Conservation (phyloP, 208 protist genomes). For the Acanthamoeba pearcei region DNA sequence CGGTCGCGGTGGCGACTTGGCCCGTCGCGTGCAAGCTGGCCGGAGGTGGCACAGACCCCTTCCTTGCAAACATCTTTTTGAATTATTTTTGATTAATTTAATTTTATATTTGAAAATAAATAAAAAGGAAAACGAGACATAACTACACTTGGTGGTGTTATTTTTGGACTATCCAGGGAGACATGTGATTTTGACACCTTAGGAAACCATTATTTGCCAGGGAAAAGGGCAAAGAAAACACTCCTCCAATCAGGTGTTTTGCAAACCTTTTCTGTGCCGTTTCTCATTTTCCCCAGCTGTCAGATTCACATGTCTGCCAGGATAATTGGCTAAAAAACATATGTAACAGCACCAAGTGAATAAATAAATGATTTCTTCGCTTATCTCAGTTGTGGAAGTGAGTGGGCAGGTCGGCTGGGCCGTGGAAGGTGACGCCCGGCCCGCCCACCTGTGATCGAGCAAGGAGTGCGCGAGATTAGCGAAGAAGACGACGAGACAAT, state of each 20-base stretch:
- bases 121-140: not conserved
- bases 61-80: not conserved
- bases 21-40: not conserved
- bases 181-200: no score
- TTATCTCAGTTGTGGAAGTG: not conserved
- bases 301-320: no score
- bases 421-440: slow-evolving; percentile 49
- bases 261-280: no score
- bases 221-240: no score
- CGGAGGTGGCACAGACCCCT: not conserved
- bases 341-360: no score
- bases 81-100: not conserved
- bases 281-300: no score
- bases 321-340: no score
- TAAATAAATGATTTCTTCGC: not conserved
- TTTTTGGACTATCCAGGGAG: no score
- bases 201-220: no score
- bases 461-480: not conserved
- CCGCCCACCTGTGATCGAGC: not conserved
- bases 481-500: not conserved
- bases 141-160: no score
- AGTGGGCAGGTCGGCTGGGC: not conserved
- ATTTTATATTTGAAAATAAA: not conserved
- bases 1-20: not conserved
- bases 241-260: no score